Percentiles rank a stretch among this genome's conserved stretches.
Conservation (phyloP, 2,329 filamentous ascomycete genomes). For the Rutstroemia sp. region DNA sequence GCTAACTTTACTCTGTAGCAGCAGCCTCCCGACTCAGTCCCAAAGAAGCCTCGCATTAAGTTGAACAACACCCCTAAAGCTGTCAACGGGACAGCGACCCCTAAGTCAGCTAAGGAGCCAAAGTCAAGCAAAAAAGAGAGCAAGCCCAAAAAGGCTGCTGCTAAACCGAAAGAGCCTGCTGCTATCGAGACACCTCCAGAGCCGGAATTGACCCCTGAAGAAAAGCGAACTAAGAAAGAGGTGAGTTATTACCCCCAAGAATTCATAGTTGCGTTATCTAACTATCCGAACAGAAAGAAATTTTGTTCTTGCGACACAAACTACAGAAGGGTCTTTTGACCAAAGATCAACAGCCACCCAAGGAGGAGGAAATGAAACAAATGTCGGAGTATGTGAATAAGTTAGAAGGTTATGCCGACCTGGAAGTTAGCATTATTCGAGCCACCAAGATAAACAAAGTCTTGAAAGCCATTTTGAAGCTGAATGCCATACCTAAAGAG, state of each 20-base stretch:
- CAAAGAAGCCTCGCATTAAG: slow-evolving; percentile 62
- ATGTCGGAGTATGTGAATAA: slow-evolving; percentile 75
- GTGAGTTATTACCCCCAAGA: slow-evolving; percentile 31
- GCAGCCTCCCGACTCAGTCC: slow-evolving; percentile 38
- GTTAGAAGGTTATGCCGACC: slow-evolving; percentile 71
- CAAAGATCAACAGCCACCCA: slow-evolving; percentile 67
- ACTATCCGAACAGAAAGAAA: slow-evolving; percentile 51
- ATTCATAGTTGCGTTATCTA: slow-evolving; percentile 24
- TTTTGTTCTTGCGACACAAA: slow-evolving; percentile 90
- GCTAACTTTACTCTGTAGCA: slow-evolving; percentile 1
- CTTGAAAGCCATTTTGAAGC: slow-evolving; percentile 85
- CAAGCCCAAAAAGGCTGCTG: slow-evolving; percentile 44
- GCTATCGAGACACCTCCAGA: slow-evolving; percentile 45
- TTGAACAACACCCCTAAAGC: slow-evolving; percentile 62
- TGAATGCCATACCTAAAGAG: slow-evolving; percentile 73
- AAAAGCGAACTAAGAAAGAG: slow-evolving; percentile 52
- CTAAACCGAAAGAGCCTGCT: slow-evolving; percentile 47
- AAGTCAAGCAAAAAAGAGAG: slow-evolving; percentile 33
- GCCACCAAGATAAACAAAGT: slow-evolving; percentile 98
- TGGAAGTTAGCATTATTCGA: slow-evolving; percentile 84
- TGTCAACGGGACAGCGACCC: slow-evolving; percentile 41
- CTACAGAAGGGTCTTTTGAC: slow-evolving; percentile 91
- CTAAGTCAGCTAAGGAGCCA: slow-evolving; percentile 17
- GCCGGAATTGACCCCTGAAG: slow-evolving; percentile 49
- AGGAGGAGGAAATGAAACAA: slow-evolving; percentile 72